These are phyloP conservation scores for Ceratocystis smalleyi DNA, from an alignment of 2,329 filamentous ascomycete species.

Conservation along the genomic window DNA sequence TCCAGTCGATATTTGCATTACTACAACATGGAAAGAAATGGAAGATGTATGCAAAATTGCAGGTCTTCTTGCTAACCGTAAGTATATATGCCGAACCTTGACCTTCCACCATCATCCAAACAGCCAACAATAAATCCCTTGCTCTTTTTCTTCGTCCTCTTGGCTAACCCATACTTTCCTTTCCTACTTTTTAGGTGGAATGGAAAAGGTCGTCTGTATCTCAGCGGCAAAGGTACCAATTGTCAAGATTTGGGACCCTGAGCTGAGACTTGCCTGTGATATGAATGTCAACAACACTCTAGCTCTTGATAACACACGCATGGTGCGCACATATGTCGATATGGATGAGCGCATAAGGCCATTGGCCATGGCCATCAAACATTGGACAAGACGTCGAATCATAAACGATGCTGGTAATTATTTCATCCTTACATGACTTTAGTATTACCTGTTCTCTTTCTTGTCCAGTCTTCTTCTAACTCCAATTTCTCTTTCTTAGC, in stretches of 20 bases:
- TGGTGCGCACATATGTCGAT: slow-evolving; percentile 95
- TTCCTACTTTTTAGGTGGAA: slow-evolving; percentile 51
- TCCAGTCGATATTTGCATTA: slow-evolving; percentile 92
- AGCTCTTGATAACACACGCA: slow-evolving; percentile 87
- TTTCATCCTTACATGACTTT: background rate
- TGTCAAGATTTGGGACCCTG: slow-evolving; percentile 96
- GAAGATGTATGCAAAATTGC: slow-evolving; percentile 86
- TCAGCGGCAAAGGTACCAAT: slow-evolving; percentile 93
- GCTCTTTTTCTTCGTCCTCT: background rate
- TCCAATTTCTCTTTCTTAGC: slow-evolving; percentile 34
- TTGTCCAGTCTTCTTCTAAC: background rate
- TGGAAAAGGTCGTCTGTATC: slow-evolving; percentile 92
- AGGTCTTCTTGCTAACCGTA: slow-evolving; percentile 70
- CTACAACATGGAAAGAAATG: slow-evolving; percentile 72
- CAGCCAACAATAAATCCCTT: too few relatives aligned
- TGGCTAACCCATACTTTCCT: background rate
- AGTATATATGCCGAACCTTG: slow-evolving; percentile 25
- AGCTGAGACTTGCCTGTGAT: slow-evolving; percentile 75
- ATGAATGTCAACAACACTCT: slow-evolving; percentile 98
- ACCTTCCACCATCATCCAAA: background rate
- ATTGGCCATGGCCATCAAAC: slow-evolving; percentile 90
- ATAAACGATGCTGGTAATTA: slow-evolving; percentile 86
- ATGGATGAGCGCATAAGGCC: slow-evolving; percentile 81
- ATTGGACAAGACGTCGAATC: slow-evolving; percentile 87
- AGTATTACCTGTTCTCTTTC: background rate